A percentile compares a stretch with the other conserved stretches of the same genome.
Evolutionary conservation across 1,284 basidiomycete species (phyloP).

Genomic region (Trichosporon faecale): DNA sequence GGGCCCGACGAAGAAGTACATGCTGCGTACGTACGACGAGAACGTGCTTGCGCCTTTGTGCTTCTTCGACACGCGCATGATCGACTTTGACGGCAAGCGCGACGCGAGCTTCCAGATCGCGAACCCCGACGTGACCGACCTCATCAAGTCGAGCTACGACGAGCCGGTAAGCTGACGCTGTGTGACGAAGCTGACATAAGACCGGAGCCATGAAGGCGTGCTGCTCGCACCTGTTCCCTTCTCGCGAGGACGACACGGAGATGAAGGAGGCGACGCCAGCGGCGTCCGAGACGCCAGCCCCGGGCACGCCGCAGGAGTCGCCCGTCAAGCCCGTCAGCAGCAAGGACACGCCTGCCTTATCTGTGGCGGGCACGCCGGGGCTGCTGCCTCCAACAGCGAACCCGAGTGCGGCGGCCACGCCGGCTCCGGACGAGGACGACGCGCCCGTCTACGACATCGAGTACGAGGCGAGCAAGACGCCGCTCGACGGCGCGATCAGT

Average conservation of each 20-base stretch:
- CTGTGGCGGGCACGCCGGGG: constrained; percentile 4
- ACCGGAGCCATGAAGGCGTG: constrained; percentile 81
- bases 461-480: constrained; percentile 82
- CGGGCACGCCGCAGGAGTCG: not conserved
- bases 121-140: constrained; percentile 48
- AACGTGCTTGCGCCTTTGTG: constrained; percentile 92
- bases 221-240: constrained; percentile 69
- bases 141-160: constrained; percentile 47
- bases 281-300: constrained; percentile 3
- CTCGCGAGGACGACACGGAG: constrained; percentile 15
- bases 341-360: not conserved
- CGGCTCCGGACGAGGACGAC: constrained; percentile 23
- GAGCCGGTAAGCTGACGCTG: constrained; percentile 38
- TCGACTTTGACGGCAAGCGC: constrained; percentile 80
- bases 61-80: constrained; percentile 86
- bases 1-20: constrained; percentile 78
- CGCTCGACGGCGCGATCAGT: constrained; percentile 90
- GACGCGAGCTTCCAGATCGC: constrained; percentile 32
- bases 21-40: constrained; percentile 89
- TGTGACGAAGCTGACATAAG: constrained; percentile 50
- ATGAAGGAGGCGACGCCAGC: constrained; percentile 18
- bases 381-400: constrained; percentile 20
- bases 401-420: constrained; percentile 21
- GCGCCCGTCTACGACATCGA: constrained; percentile 24
- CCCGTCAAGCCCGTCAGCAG: not conserved